Percentiles rank a stretch among this genome's conserved stretches.
phyloP scores from a whole-genome alignment of 2,329 filamentous ascomycete genomes.

The Penicillium capsulatum region DNA sequence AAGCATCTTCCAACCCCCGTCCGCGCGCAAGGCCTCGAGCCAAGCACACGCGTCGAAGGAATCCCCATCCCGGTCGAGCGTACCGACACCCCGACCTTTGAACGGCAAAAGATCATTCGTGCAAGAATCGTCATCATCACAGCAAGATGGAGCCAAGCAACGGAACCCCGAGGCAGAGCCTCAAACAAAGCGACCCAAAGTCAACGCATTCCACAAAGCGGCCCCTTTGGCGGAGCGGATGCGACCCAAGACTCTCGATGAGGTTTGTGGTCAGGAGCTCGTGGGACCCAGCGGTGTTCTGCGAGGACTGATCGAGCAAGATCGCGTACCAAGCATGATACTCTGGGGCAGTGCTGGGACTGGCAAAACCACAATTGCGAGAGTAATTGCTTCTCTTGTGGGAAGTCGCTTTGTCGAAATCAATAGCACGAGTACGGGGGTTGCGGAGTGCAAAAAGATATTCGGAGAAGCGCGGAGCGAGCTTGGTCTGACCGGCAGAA shows the following conservation, averaged over 20 bases:
- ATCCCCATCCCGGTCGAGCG: slow-evolving; percentile 22
- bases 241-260: slow-evolving; percentile 77
- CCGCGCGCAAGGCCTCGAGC: slow-evolving; percentile 40
- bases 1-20: slow-evolving; percentile 55
- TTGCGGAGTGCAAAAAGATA: slow-evolving; percentile 87
- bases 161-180: slow-evolving; percentile 34
- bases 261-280: slow-evolving; percentile 86
- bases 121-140: slow-evolving; percentile 21
- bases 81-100: slow-evolving; percentile 25
- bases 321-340: slow-evolving; percentile 89
- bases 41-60: slow-evolving; percentile 23
- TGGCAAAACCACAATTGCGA: slow-evolving; percentile 67
- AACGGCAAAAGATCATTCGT: slow-evolving; percentile 33
- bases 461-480: slow-evolving; percentile 82
- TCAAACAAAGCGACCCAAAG: slow-evolving; percentile 62
- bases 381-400: slow-evolving; percentile 78
- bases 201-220: slow-evolving; percentile 58
- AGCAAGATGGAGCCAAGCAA: slow-evolving; percentile 23
- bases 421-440: slow-evolving; percentile 84
- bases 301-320: slow-evolving; percentile 76
- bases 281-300: slow-evolving; percentile 82
- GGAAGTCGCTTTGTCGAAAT: slow-evolving; percentile 90
- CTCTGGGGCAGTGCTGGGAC: slow-evolving; percentile 61
- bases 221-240: slow-evolving; percentile 91
- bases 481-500: slow-evolving; percentile 72